Evolutionary conservation across 768 basidiomycete genomes (phyloP).

Genomic region (Rhodotorula diobovata): DNA sequence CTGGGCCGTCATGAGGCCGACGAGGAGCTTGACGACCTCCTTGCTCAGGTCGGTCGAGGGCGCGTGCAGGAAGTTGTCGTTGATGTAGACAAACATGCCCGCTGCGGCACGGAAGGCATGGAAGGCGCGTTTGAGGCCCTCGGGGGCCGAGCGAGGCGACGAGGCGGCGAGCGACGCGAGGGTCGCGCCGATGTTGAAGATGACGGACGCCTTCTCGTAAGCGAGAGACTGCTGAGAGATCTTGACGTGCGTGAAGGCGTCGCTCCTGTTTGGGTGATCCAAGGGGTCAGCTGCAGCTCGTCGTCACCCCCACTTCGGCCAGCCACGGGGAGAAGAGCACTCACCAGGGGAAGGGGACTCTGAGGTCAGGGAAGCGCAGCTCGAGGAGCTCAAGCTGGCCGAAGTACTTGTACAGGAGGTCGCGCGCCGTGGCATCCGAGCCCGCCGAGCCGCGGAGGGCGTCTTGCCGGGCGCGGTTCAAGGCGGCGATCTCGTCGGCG

Average conservation of each 20-base stretch:
- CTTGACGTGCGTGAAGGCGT: conserved; percentile 86
- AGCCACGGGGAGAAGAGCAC: conserved; percentile 12
- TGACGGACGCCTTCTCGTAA: conserved; percentile 94
- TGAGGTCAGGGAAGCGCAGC: conserved; percentile 90
- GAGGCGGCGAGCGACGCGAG: conserved; percentile 85
- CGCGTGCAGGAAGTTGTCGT: conserved; percentile 98
- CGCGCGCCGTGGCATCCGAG: conserved; percentile 75
- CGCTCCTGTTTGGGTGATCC: conserved; percentile 54
- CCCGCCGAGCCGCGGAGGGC: conserved; percentile 86
- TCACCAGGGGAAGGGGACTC: conserved; percentile 84
- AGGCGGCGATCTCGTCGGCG: conserved; percentile 69
- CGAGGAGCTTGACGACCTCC: conserved; percentile 89
- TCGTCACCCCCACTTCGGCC: neutral
- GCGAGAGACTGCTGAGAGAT: conserved; percentile 94
- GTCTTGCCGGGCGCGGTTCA: conserved; percentile 90
- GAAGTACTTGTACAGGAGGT: conserved; percentile 98
- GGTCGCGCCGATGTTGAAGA: conserved; percentile 91
- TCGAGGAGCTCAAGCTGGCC: conserved; percentile 97
- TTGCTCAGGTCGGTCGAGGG: conserved; percentile 90
- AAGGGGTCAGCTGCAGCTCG: neutral
- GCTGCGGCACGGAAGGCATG: conserved; percentile 83
- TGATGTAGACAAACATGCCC: conserved; percentile 97
- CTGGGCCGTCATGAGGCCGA: conserved; percentile 82
- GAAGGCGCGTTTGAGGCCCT: conserved; percentile 89
- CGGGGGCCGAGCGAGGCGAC: conserved; percentile 79